Evolutionary conservation across 345 rosid species (phyloP).

Genomic region (Linum tenue): DNA sequence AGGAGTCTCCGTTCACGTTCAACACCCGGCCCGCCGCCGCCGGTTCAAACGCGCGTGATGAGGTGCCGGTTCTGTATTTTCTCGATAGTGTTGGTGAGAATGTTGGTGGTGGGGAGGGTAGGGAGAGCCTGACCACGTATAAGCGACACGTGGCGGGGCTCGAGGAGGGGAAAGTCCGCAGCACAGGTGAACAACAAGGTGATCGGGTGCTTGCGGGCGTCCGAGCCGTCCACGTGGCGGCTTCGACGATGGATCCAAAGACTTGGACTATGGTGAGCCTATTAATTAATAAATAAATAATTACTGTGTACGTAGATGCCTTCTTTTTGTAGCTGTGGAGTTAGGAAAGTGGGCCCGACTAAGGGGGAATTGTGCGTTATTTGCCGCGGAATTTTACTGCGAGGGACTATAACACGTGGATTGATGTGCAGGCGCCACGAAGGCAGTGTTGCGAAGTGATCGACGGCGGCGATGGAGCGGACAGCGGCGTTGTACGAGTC

Average conservation of each 20-base stretch:
- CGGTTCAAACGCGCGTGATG: slow-evolving; percentile 40
- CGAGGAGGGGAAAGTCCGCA: slow-evolving; percentile 23
- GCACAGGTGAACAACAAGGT: slow-evolving; percentile 23
- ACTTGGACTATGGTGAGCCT: slow-evolving; percentile 56
- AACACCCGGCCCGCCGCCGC: slow-evolving; percentile 40
- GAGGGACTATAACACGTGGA: slow-evolving; percentile 4
- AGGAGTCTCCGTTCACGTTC: slow-evolving; percentile 54
- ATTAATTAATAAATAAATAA: neutral
- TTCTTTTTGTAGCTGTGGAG: neutral
- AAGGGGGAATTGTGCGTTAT: neutral
- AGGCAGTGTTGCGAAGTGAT: slow-evolving; percentile 58
- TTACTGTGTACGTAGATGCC: neutral
- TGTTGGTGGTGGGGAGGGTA: too few species aligned
- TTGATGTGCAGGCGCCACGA: slow-evolving; percentile 61
- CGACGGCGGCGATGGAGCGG: slow-evolving; percentile 20
- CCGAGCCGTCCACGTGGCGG: slow-evolving; percentile 36
- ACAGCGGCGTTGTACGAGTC: slow-evolving; percentile 27
- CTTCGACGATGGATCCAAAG: slow-evolving; percentile 31
- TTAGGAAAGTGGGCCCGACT: slow-evolving; percentile 10
- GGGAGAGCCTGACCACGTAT: slow-evolving; percentile 45
- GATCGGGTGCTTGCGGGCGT: slow-evolving; percentile 20
- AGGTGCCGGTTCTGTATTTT: slow-evolving; percentile 55
- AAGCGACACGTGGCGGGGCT: slow-evolving; percentile 25
- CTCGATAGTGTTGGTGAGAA: slow-evolving; percentile 34
- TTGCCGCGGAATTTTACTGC: neutral